Percentiles rank a stretch among this genome's conserved stretches.
phyloP scores from a whole-genome alignment of 2,329 filamentous ascomycete genomes.

The Fusarium sarcochroum region DNA sequence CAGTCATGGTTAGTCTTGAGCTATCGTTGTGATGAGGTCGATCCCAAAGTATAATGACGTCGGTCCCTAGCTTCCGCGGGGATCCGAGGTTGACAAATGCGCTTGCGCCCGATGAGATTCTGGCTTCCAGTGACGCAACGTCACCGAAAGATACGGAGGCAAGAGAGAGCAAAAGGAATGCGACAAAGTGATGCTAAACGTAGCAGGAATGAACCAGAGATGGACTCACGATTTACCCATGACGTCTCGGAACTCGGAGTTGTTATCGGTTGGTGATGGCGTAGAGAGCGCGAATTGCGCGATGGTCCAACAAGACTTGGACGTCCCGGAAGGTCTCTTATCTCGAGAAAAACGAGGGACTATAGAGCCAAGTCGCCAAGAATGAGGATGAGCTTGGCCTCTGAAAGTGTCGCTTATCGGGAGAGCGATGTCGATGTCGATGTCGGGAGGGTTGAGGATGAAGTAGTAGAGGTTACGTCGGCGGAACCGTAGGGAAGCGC shows the following conservation, averaged over 20 bases:
- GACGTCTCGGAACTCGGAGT: conserved; percentile 18
- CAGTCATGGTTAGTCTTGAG: conserved; percentile 40
- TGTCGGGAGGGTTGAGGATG: conserved; percentile 21
- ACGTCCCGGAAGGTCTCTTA: conserved; percentile 20
- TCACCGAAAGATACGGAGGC: conserved; percentile 6
- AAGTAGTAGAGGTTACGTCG: conserved; percentile 29
- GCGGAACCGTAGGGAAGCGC: conserved; percentile 36
- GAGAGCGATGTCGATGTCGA: conserved; percentile 12
- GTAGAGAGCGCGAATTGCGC: conserved; percentile 49
- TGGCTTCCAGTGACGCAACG: conserved; percentile 25
- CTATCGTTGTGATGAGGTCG: conserved; percentile 18
- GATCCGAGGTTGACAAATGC: conserved; percentile 41
- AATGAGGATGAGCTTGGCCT: background rate
- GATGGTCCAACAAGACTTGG: conserved; percentile 26
- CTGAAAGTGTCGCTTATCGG: conserved; percentile 22
- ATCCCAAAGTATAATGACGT: conserved; percentile 45
- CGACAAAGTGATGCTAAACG: background rate
- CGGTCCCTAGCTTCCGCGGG: conserved; percentile 39
- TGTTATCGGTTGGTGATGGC: conserved; percentile 28
- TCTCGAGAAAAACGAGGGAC: conserved; percentile 24
- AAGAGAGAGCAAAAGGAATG: conserved; percentile 1
- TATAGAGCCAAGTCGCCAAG: conserved; percentile 8
- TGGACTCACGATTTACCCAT: conserved; percentile 71
- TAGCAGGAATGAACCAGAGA: background rate
- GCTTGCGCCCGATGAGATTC: conserved; percentile 37